Base-by-base conservation (phyloP, 768 basidiomycete genomes). In the Sporobolomyces roseus region DNA sequence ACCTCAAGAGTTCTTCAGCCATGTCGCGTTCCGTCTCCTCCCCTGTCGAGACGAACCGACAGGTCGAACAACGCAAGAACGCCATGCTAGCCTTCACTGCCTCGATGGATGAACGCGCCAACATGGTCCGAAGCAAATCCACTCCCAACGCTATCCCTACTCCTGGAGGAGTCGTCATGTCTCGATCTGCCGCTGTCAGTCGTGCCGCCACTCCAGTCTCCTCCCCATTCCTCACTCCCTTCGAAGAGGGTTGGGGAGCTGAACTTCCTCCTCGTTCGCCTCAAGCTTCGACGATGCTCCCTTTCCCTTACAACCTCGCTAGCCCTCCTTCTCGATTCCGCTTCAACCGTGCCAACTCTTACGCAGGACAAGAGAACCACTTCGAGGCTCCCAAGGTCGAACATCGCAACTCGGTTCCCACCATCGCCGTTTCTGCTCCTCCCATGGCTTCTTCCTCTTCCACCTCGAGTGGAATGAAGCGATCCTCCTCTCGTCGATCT, bases 21-120 rank as follows among this genome's bases (percentile, higher is more conserved):
- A 72, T 72, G 70, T 2, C 33, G 25, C 66, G 70, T 32, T 64
- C 70, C 32, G 48, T 67, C 32, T 72, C 70, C 6, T 62, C 66
- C 12, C 70, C 70, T 8, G 70, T 72, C 66, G 70, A 72, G 35
- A 72, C 70, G 46, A 63, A 67, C 33, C 56, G 63, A 1, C 58
- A 67, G 32, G 46, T 64, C 63, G 66, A 67, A 13, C 49, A 38
- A 13, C 65, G 70, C 53, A 66, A 64, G 41, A 48, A 38, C 14
- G 62, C 63, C 21, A 29, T 67, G 38, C 33, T 48, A 3, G 27
- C 52, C n/a, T 63, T 63, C 61, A 63, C 59, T 27, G 59, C 21
- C 21, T 49, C 52, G 32, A 51, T 72, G 52, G 66, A 72, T 53
- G 58, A 64, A 41, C 70, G 63, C 38, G 63, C 70, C 2, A 43